These are phyloP conservation scores for Dendrobium officinale DNA, from an alignment of 106 monocot species.

Conservation along the genomic window DNA sequence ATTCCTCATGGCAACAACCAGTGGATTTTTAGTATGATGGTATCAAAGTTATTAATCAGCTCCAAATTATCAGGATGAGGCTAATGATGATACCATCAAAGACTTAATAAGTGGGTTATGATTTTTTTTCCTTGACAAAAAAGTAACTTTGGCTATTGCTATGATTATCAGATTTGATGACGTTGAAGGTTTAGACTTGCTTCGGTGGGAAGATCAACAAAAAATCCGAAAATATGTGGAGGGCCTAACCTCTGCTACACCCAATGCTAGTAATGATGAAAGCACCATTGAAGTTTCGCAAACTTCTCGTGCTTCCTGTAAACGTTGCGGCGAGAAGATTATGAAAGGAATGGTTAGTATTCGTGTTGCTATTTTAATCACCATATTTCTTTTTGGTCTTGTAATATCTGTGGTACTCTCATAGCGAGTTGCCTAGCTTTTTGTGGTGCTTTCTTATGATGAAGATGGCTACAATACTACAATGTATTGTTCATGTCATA, in stretches of 20 bases:
- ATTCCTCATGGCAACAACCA: background rate
- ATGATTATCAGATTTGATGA: conserved; percentile 58
- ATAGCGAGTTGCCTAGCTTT: background rate
- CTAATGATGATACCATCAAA: background rate
- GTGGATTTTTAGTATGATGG: background rate
- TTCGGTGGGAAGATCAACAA: conserved; percentile 95
- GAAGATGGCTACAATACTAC: background rate
- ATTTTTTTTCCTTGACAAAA: background rate
- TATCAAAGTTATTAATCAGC: background rate
- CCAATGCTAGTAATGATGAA: conserved; percentile 23
- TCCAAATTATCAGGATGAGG: background rate
- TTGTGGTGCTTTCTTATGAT: background rate
- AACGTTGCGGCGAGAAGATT: conserved; percentile 69
- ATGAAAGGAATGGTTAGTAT: conserved; percentile 71
- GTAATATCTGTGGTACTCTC: background rate
- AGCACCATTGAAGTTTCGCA: conserved; percentile 78
- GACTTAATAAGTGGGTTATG: background rate
- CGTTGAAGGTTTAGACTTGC: conserved; percentile 80
- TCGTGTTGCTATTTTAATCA: background rate
- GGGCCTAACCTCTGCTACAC: conserved; percentile 11
- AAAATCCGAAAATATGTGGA: conserved; percentile 73
- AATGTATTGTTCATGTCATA: background rate
- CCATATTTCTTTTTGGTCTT: background rate
- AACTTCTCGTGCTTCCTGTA: conserved; percentile 85
- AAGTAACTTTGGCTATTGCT: conserved; percentile 1